phyloP scores from a whole-genome alignment of 192 early-diverging fungal genomes.

The Backusella westeae region DNA sequence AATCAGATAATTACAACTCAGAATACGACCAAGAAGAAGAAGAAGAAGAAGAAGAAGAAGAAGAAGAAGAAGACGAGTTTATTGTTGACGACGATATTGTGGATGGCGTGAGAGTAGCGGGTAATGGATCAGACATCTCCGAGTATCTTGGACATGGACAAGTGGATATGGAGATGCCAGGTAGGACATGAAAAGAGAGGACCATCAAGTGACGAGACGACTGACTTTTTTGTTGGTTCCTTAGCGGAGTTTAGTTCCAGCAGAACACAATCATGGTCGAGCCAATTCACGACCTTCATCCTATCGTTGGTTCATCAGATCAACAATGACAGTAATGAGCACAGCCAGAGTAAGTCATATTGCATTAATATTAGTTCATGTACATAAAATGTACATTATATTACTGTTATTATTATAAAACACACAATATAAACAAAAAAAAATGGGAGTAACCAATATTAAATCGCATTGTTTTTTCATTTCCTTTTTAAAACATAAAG shows the following conservation, averaged over 20 bases:
- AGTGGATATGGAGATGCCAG: neutral
- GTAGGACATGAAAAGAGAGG: neutral
- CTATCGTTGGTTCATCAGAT: neutral
- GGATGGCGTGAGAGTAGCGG: neutral
- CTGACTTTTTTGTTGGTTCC: neutral
- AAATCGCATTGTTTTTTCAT: constrained; percentile 1
- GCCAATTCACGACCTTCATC: neutral
- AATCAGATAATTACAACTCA: neutral
- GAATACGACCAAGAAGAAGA: neutral
- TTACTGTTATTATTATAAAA: neutral
- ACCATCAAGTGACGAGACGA: neutral
- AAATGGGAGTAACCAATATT: neutral
- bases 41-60: neutral
- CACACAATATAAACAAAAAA: neutral
- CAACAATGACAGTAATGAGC: constrained; percentile 1
- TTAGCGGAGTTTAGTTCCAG: constrained; percentile 5
- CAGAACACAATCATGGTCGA: constrained; percentile 1
- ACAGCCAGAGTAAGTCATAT: neutral
- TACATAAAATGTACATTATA: neutral
- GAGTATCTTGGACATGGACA: neutral
- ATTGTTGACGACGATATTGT: constrained; percentile 12
- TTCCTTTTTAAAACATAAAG: neutral
- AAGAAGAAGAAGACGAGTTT: neutral
- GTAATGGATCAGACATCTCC: neutral
- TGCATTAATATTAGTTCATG: neutral